Percentiles rank a stretch among this genome's conserved stretches.
Evolutionary conservation across 208 protist species (phyloP).

Genomic region (Leishmania aethiopica): DNA sequence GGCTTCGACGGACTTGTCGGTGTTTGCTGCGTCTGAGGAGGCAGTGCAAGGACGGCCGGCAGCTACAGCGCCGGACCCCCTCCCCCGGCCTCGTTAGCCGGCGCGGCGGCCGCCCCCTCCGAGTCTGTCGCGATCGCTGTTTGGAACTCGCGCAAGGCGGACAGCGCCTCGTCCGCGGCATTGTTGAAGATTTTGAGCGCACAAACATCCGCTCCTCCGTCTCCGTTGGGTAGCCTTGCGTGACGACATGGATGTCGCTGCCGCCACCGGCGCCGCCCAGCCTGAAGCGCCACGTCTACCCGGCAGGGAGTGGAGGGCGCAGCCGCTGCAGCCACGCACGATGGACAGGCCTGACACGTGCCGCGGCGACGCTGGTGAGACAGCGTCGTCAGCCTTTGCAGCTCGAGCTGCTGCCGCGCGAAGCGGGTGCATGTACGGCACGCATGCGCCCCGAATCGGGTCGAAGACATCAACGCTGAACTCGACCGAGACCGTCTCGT

Average conservation of each 20-base stretch:
- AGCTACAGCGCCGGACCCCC: background rate
- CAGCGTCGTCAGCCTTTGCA: background rate
- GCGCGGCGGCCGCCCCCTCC: background rate
- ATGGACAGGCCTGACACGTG: background rate
- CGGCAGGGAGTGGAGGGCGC: conserved; percentile 17
- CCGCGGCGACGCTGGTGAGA: background rate
- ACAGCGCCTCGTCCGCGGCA: conserved; percentile 1
- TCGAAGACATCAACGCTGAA: conserved; percentile 12
- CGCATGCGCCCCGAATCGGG: background rate
- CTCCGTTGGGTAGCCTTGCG: conserved; percentile 14
- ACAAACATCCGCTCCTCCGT: conserved; percentile 19
- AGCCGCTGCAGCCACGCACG: conserved; percentile 12
- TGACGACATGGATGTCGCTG: conserved; percentile 17
- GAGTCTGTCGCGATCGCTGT: background rate
- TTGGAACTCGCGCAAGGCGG: background rate
- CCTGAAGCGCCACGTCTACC: conserved; percentile 17
- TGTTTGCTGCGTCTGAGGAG: background rate
- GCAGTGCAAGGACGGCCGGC: background rate
- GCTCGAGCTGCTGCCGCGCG: background rate
- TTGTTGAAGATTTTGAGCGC: background rate
- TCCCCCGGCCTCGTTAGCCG: too few relatives aligned
- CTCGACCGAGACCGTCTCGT: conserved; percentile 10
- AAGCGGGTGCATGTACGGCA: conserved; percentile 12
- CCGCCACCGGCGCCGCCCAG: background rate
- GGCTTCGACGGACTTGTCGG: background rate